phyloP scores from a whole-genome alignment of 306 rosid species.

The Crotalaria pallida region DNA sequence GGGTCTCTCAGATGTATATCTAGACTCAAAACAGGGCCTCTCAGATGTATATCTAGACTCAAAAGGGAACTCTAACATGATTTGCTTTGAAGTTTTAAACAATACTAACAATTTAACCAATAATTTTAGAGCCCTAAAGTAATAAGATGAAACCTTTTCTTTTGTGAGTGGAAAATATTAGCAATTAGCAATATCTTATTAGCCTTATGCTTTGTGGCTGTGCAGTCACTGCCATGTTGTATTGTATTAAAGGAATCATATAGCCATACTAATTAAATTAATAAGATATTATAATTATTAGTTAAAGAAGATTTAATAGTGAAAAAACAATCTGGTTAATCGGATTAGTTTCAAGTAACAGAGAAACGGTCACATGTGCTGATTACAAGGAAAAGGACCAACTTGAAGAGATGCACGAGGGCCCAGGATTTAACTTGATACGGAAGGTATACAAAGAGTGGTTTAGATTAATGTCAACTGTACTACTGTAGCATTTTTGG shows the following conservation, averaged over 20 bases:
- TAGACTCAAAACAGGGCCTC: too few relatives aligned
- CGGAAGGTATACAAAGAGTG: background rate
- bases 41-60: too few relatives aligned
- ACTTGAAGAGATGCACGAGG: constrained; percentile 19
- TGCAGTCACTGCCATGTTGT: too few relatives aligned
- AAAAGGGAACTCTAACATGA: too few relatives aligned
- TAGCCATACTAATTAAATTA: background rate
- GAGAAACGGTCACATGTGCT: constrained; percentile 1
- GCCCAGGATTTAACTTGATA: constrained; percentile 22
- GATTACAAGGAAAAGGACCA: constrained; percentile 12
- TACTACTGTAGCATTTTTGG: background rate
- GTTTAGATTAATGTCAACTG: background rate
- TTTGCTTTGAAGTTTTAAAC: too few relatives aligned
- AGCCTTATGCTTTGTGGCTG: too few relatives aligned
- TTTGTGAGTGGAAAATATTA: too few relatives aligned
- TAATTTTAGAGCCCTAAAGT: too few relatives aligned
- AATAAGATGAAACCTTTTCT: too few relatives aligned
- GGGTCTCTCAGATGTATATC: too few relatives aligned
- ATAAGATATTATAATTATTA: background rate
- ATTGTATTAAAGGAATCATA: background rate
- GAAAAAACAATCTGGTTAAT: background rate
- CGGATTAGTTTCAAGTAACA: background rate
- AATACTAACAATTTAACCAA: too few relatives aligned
- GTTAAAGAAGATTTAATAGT: background rate
- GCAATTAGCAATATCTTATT: too few relatives aligned